Evolutionary conservation across 768 basidiomycete genomes (phyloP), one percentile per base, ranked within the genome.

Genomic region (Mycena floridula): DNA sequence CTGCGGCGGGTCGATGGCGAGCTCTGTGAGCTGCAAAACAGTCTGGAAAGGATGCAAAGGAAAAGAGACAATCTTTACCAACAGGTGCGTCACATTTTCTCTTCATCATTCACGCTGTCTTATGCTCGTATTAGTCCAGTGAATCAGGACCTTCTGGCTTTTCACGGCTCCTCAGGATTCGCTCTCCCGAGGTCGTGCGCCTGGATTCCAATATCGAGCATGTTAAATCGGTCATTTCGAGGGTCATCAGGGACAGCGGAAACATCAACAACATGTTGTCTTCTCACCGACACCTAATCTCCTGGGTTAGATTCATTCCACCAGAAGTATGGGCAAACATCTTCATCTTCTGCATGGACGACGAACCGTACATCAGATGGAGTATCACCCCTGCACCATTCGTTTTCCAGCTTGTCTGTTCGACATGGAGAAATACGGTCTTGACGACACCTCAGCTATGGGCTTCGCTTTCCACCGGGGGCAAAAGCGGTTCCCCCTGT

Each of bases 311-410:
- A 36, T 52, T 47, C 2, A 32, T 58, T 24, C 62, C 64, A 2
- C 60, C 63, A 32, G 62, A 64, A 37, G 48, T 64, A 11, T 40
- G 61, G 22, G 56, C 62, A 2, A 54, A 62, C 37, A 49, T 66
- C 15, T 64, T 64, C 46, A 51, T 47, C 27, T 50, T 54, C 20
- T 64, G 57, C 44, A 40, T 66, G 4, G 51, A 59, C 11, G 49
- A 44, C 9, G 51, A 50, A 11, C 49, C 50, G 2, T 66, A 62
- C 26, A 43, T 54, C 25, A 50, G 52, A 5, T 62, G 62, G 37
- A 46, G 40, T 5, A 42, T 46, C 22, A 25, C 30, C 21, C 53
- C 53, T 21, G 35, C 52, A 24, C 62, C 60, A 20, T 42, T 64
- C 47, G 46, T 63, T 25, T 48, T 64, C 36, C 51, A 52, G 22